Evolutionary conservation across 163 green algal genomes (phyloP), one percentile per base, ranked within the genome.

Genomic region (Scenedesmus sp.): DNA sequence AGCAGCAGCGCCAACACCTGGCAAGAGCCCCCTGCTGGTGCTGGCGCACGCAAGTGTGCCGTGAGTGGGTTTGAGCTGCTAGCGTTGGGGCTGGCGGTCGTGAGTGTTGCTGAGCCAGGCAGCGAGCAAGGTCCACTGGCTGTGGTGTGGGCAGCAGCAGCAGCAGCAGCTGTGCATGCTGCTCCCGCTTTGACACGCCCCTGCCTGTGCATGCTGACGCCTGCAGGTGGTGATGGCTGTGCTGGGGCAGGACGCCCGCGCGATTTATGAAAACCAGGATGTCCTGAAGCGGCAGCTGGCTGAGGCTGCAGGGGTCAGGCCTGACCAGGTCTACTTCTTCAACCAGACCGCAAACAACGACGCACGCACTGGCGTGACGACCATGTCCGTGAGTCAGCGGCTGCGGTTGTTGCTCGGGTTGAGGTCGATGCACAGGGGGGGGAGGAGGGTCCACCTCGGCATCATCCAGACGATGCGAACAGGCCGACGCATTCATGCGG

Each of bases 341-440:
- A 90, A 90, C 68, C 85, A 90, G n/a, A 90, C 85, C n/a, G 70
- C 85, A 37, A 90, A 90, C 44, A 61, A 43, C n/a, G 85, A 90
- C 26, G 46, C 85, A 44, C 44, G 65, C 33, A 90, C 85, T 13
- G 85, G 85, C 35, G 70, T 59, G 43, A 90, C 85, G 9, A 46
- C 85, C 15, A 79, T 90, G 46, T 90, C 85, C 70, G 85, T 90
- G 49, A 83, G 85, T 40, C n/a, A n/a, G n/a, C n/a, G n/a, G n/a
- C n/a, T n/a, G n/a, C n/a, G n/a, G n/a, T n/a, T n/a, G n/a, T n/a
- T n/a, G n/a, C n/a, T n/a, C n/a, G n/a, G n/a, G n/a, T n/a, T n/a
- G n/a, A n/a, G n/a, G n/a, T n/a, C n/a, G n/a, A n/a, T n/a, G n/a
- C n/a, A n/a, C n/a, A n/a, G n/a, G n/a, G n/a, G n/a, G n/a, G n/a